phyloP scores from a whole-genome alignment of 441 rosid species.

The Rhodomyrtus psidioides region DNA sequence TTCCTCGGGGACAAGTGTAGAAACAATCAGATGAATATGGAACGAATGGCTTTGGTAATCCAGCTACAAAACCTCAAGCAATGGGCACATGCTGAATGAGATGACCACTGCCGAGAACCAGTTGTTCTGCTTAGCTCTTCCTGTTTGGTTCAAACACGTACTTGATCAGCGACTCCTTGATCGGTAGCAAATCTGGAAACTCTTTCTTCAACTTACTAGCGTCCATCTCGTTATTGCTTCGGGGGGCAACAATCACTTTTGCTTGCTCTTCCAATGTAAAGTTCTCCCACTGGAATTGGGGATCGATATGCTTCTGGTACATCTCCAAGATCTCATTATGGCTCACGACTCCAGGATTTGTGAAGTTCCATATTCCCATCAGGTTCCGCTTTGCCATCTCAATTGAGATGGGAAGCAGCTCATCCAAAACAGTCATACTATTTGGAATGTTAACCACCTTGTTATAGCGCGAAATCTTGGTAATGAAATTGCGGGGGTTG shows the following conservation, averaged over 20 bases:
- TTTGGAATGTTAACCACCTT: constrained; percentile 93
- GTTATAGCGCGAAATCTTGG: constrained; percentile 80
- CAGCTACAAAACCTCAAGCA: neutral
- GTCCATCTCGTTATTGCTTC: constrained; percentile 91
- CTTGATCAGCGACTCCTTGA: constrained; percentile 75
- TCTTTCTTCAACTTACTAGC: constrained; percentile 77
- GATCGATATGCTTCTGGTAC: constrained; percentile 77
- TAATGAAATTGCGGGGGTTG: constrained; percentile 90
- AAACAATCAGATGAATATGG: neutral
- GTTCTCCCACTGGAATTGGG: constrained; percentile 56
- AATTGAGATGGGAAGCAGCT: constrained; percentile 73
- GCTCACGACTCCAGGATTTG: constrained; percentile 88
- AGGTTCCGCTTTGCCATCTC: constrained; percentile 93
- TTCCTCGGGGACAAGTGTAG: neutral
- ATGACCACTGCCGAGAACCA: neutral
- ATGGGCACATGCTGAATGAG: neutral
- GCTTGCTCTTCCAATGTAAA: constrained; percentile 90
- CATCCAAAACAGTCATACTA: constrained; percentile 91
- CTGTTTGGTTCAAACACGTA: constrained; percentile 74
- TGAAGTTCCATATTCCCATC: constrained; percentile 90
- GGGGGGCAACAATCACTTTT: constrained; percentile 78
- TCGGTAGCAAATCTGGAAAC: constrained; percentile 72
- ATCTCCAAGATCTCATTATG: constrained; percentile 90
- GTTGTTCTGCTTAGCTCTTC: constrained; percentile 28
- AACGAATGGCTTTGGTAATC: neutral